A percentile compares a stretch with the other conserved stretches of the same genome.
These are phyloP conservation scores for Tetrapisispora namnaoensis DNA, from an alignment of 805 yeast species.

Conservation along the genomic window DNA sequence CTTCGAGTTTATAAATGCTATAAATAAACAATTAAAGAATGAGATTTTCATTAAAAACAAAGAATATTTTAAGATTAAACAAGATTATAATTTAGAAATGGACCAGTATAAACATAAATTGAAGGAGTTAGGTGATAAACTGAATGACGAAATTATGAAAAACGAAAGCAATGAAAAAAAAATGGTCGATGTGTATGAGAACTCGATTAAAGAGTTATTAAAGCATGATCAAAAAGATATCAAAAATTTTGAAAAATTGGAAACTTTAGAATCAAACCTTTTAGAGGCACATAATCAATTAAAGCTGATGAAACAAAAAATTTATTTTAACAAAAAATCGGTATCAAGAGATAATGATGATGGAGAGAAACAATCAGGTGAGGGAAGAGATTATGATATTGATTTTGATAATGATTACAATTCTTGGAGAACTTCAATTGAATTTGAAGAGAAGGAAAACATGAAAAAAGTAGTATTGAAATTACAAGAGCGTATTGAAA, in stretches of 20 bases:
- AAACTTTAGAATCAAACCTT: not conserved
- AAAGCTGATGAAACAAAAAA: slow-evolving; percentile 1
- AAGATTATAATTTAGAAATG: not conserved
- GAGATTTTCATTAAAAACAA: not conserved
- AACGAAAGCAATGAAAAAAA: not conserved
- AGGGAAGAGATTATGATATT: not conserved
- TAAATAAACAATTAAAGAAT: not conserved
- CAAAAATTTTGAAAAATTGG: not conserved
- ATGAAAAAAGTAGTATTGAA: not conserved
- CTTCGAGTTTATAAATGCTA: not conserved
- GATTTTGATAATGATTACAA: not conserved
- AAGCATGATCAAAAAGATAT: not conserved
- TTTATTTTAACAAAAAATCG: not conserved
- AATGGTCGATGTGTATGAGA: not conserved
- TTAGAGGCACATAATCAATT: not conserved
- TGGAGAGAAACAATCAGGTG: too few species aligned
- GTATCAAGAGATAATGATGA: not conserved
- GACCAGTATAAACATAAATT: not conserved
- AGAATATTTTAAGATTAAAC: not conserved
- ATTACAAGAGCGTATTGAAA: not conserved
- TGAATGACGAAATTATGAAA: not conserved
- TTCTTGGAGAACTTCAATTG: slow-evolving; percentile 1
- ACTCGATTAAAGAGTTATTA: not conserved
- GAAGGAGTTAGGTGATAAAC: not conserved
- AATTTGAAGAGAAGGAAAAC: not conserved